Base-by-base conservation (phyloP, 305 asterid species). In the Fraxinus platypoda region DNA sequence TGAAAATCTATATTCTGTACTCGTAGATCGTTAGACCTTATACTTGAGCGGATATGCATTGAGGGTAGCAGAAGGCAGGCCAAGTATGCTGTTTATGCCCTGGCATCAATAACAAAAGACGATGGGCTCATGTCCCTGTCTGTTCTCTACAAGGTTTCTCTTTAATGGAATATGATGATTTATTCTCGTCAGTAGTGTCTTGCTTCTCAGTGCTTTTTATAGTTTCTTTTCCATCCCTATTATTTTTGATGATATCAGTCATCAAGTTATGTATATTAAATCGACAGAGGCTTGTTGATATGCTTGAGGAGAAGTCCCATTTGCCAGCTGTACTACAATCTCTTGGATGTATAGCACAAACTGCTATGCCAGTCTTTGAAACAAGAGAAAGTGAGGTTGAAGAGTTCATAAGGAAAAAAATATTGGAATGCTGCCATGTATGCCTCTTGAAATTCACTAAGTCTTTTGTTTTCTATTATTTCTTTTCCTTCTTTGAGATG, bases 41-140 rank as follows among this genome's bases (percentile, higher is more conserved):
- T 95, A 83, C 98, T 97, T 41, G 98, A 97, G 92, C 95, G 98
- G 82, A 92, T 97, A 86, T 97, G 99, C 89, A 89, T 95, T 4
- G 99, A 97, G 92, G 99, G 99, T 88, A 93, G 94, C 86, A 90
- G 98, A 78, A 91, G 98, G 91, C 98, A 93, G 90, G 99, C 99
- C 66, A 97, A 97, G 85, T 97, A 95, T 90, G 97, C 98, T 73
- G 97, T 97, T 77, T 97, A 97, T 90, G 98, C 99, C 9, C 91
- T 97, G 85, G 98, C 98, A 81, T 93, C 98, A 84, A 92, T 97
- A 86, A 97, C 98, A 82, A 93, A 94, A 88, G 99, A 97, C 83
- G 98, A 94, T 4, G 99, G 99, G 21, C 97, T 97, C 80, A 95
- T 91, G 97, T 93, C 99, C 81, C 97, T 97, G 79, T 97, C 99